Base-by-base conservation (phyloP, 108 stramenopile genomes). In the Nitzschia inconspicua region DNA sequence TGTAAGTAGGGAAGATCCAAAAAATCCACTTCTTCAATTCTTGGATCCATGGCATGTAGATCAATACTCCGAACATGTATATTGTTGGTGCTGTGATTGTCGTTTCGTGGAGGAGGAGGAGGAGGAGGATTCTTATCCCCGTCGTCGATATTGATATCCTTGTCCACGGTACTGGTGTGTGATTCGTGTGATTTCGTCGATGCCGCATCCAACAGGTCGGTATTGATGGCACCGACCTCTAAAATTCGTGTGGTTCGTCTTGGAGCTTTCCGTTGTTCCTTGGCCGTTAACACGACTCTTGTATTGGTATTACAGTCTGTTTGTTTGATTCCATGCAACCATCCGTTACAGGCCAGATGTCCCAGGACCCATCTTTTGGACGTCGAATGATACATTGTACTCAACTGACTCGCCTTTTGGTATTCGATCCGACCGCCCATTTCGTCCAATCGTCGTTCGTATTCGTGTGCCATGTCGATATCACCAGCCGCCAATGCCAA, bases 181-280 rank as follows among this genome's bases (percentile, higher is more conserved):
- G 43, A 35, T 27, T 63, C 39, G 42, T 55, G 37, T 6, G 47
- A 28, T 5, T 22, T 26, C 47, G 23, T 26, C 26, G 47, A 48
- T 24, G 50, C 9, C 7, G 88, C 86, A 63, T 90, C 86, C 28
- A 94, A 41, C 1, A 97, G 84, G 66, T 95, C 89, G 9, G 84
- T 91, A 59, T 96, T 97, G 56, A 97, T 94, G 11, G 95, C 95
- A n/a, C 97, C 97, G 25, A 97, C 76, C 75, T 97, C 97, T 30
- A 97, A 69, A n/a, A 95, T 32, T 53, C 70, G 55, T 16, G 82
- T 64, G 3, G 65, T 54, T 64, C 86, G 72, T 66, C 84, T 70
- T 43, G 35, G 35, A 18, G 19, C 20, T 53, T 57, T 75, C 52
- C 31, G 59, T 44, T 65, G 16, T 43, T 25, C 20, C 47, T 23